These are phyloP conservation scores for Beta lomatogona DNA, from an alignment of 179 eudicot genomes.

Conservation along the genomic window DNA sequence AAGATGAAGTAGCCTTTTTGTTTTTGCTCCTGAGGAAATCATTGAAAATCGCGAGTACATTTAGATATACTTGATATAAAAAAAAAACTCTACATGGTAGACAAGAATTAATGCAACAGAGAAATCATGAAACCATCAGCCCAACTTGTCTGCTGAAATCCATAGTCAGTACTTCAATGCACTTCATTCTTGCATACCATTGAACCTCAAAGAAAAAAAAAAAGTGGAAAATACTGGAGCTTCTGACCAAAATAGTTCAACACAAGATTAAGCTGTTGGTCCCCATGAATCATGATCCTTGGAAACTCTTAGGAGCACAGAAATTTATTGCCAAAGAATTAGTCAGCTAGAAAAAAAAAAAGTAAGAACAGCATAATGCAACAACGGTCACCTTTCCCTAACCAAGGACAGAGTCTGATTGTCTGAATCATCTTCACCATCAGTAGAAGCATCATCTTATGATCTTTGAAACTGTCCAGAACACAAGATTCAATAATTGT, in stretches of 20 bases:
- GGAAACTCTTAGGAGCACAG: background rate
- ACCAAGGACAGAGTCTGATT: constrained; percentile 54
- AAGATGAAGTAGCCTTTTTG: constrained; percentile 33
- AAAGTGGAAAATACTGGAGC: background rate
- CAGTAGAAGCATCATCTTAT: constrained; percentile 55
- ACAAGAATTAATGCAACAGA: background rate
- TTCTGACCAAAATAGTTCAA: background rate
- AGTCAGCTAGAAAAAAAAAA: background rate
- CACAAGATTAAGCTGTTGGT: background rate
- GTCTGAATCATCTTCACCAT: constrained; percentile 57
- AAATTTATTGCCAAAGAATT: background rate
- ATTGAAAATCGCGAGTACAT: background rate
- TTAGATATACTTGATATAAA: constrained; percentile 3
- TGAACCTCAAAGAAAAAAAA: background rate
- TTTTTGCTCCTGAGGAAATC: constrained; percentile 44
- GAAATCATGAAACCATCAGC: constrained; percentile 2
- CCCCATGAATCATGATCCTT: background rate
- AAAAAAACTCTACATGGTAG: constrained; percentile 1
- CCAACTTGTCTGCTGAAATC: constrained; percentile 7
- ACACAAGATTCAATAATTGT: constrained; percentile 6
- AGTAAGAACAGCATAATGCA: constrained; percentile 17
- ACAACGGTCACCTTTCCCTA: constrained; percentile 57
- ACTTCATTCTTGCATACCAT: background rate
- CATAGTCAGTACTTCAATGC: background rate
- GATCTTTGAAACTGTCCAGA: constrained; percentile 78